A percentile compares a stretch with the other conserved stretches of the same genome.
phyloP scores from a whole-genome alignment of 1,284 basidiomycete genomes.

The Marasmius fiardii region DNA sequence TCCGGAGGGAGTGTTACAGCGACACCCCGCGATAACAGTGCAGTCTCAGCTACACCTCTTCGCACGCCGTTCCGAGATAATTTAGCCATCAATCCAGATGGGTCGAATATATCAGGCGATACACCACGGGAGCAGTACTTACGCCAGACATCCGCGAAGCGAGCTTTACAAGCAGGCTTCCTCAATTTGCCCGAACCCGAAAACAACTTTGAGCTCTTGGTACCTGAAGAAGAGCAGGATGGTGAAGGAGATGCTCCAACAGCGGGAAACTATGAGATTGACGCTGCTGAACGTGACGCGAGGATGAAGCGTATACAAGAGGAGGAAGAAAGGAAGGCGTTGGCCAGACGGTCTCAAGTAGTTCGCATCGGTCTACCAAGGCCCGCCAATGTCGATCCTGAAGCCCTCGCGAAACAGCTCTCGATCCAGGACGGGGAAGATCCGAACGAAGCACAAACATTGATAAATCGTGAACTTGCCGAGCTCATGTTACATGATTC shows the following conservation, averaged over 20 bases:
- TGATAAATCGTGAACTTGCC: constrained; percentile 82
- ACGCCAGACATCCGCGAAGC: constrained; percentile 61
- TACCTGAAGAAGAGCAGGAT: constrained; percentile 82
- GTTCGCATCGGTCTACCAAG: constrained; percentile 87
- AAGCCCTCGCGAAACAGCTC: constrained; percentile 59
- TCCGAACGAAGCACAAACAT: constrained; percentile 49
- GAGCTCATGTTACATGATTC: constrained; percentile 86
- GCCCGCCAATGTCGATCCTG: constrained; percentile 80
- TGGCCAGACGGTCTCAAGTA: constrained; percentile 79
- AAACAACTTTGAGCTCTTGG: constrained; percentile 96
- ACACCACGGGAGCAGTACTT: constrained; percentile 78
- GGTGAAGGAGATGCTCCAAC: constrained; percentile 45
- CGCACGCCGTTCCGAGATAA: constrained; percentile 92
- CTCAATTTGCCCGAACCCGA: constrained; percentile 86
- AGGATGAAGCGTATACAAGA: constrained; percentile 66
- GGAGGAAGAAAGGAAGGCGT: constrained; percentile 73
- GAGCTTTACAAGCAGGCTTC: constrained; percentile 81
- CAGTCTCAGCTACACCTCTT: constrained; percentile 71
- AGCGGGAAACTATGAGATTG: constrained; percentile 60
- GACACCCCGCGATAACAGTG: constrained; percentile 56
- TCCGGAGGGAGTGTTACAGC: constrained; percentile 48
- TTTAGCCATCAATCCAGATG: constrained; percentile 83
- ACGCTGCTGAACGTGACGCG: constrained; percentile 92
- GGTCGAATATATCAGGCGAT: constrained; percentile 49
- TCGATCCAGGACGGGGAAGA: constrained; percentile 48